Base-by-base conservation (phyloP, 768 basidiomycete genomes). In the Lyophyllum semitale region DNA sequence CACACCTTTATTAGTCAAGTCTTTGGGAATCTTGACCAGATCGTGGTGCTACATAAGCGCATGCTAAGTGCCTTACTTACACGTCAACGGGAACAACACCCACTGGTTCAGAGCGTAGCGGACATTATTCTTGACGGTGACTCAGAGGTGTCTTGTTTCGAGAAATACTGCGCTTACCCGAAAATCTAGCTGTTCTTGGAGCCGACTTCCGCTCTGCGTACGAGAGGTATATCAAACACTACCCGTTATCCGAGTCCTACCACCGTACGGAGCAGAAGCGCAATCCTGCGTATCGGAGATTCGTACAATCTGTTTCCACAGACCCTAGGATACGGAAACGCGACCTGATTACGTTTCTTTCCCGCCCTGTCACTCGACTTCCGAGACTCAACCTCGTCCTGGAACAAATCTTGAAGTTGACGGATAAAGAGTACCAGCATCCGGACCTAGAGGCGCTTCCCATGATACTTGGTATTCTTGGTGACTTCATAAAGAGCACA, bases 361-460 rank as follows among this genome's bases (percentile, higher is more conserved):
- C 90, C 12, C 81, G 94, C 4, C 93, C 94, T 0, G 87, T 95
- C 27, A 94, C 92, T 4, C 87, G 93, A n/a, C 81, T 96, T 23
- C 93, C 92, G 7, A 81, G 94, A 25, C 75, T 95, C 1, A 82
- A 82, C 40, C 81, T 96, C 11, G 73, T 93, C 1, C 75, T 96
- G 11, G 85, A 90, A 58, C 82, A 87, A 48, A 77, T 88, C 11
- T 70, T 83, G 51, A 88, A 91, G 63, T 67, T 82, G 37, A 90
- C 89, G 0, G 80, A 81, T 33, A 75, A 76, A 20, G 83, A 85
- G n/a, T 52, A 74, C 20, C 83, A 84, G n/a, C 91, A 94, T 66
- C 87, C 88, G 0, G 94, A 96, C 68, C 65, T 82, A 41, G 89
- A 94, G 56, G 83, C 81, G 3, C 76, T 95, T 7, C 91, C 92